A percentile compares a stretch with the other conserved stretches of the same genome.
phyloP scores from a whole-genome alignment of 306 rosid genomes.

The Medicago truncatula region DNA sequence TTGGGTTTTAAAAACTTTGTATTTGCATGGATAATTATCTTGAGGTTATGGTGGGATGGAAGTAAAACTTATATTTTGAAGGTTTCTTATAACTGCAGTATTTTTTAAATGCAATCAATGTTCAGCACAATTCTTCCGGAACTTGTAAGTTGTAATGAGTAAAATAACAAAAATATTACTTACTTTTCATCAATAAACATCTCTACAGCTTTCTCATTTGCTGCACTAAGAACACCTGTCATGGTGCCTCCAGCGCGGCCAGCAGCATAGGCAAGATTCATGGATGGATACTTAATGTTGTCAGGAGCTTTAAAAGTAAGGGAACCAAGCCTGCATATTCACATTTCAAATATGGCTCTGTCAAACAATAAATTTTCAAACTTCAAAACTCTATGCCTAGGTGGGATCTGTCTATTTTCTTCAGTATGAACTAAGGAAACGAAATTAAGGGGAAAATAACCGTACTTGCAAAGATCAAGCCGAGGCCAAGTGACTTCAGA shows the following conservation, averaged over 20 bases:
- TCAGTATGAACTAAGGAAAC: slow-evolving; percentile 7
- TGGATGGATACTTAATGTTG: slow-evolving; percentile 90
- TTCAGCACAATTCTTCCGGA: slow-evolving; percentile 3
- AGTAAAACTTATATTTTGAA: too few species aligned
- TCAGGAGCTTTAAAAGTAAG: slow-evolving; percentile 91
- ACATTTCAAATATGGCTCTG: slow-evolving; percentile 33
- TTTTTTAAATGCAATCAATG: background rate
- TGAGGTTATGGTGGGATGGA: too few species aligned
- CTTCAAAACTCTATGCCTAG: background rate
- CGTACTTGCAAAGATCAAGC: slow-evolving; percentile 97
- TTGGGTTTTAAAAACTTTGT: too few species aligned
- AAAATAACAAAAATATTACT: slow-evolving; percentile 3
- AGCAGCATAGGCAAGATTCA: slow-evolving; percentile 96
- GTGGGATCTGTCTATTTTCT: slow-evolving; percentile 25
- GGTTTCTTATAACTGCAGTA: too few species aligned
- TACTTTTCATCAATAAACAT: slow-evolving; percentile 93
- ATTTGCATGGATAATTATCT: too few species aligned
- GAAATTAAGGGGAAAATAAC: slow-evolving; percentile 39
- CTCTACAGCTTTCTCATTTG: slow-evolving; percentile 98
- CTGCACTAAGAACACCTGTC: slow-evolving; percentile 99
- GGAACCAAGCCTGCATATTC: slow-evolving; percentile 86
- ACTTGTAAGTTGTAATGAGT: background rate
- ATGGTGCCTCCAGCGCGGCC: slow-evolving; percentile 99
- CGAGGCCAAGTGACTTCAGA: slow-evolving; percentile 99
- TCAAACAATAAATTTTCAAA: slow-evolving; percentile 29